A percentile compares a stretch with the other conserved stretches of the same genome.
Evolutionary conservation across 108 stramenopile genomes (phyloP).

Genomic region (Skeletonema tropicum): DNA sequence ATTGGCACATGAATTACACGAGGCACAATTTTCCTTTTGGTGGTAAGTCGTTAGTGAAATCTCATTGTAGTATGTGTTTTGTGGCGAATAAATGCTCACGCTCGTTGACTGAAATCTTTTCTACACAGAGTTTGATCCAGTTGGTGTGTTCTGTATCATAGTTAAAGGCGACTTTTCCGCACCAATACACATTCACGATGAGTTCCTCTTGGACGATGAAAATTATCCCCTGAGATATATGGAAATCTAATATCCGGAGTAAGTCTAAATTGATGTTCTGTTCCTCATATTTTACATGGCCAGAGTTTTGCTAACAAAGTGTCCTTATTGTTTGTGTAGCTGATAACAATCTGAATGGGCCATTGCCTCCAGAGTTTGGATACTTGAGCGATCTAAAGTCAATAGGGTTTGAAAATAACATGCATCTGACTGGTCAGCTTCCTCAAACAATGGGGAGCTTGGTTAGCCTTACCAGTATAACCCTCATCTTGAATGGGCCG

Average conservation of each 20-base stretch:
- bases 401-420: too few species aligned
- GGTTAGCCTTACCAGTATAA: background rate
- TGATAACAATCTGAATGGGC: constrained; percentile 42
- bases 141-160: background rate
- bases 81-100: too few species aligned
- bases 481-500: constrained; percentile 2
- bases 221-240: background rate
- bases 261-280: background rate
- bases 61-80: too few species aligned
- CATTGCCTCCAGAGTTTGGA: constrained; percentile 44
- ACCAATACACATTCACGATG: background rate
- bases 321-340: background rate
- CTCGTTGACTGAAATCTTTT: too few species aligned
- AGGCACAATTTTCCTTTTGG: constrained; percentile 8
- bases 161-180: background rate
- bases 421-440: background rate
- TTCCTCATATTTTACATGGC: too few species aligned
- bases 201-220: background rate
- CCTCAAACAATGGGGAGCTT: constrained; percentile 1
- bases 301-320: too few species aligned
- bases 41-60: background rate
- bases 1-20: constrained; percentile 3
- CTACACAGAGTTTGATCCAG: constrained; percentile 1
- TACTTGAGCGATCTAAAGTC: too few species aligned
- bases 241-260: background rate